Conservation (phyloP, 164 flowering plant genomes). For the Berberis thunbergii region DNA sequence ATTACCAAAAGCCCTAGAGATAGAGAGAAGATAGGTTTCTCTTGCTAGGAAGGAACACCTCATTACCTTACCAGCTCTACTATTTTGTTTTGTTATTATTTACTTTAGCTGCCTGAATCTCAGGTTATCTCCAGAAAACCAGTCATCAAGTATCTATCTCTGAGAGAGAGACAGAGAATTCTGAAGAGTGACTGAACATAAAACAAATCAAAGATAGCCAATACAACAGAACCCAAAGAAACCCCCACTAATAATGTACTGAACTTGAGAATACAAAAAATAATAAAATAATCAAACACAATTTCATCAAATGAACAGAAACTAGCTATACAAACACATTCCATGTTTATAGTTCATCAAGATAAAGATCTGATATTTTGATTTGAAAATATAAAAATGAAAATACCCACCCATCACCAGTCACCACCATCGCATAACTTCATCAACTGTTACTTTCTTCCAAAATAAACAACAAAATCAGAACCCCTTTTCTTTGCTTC, state of each 20-base stretch:
- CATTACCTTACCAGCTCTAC: neutral
- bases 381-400: no score
- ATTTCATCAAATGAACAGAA: neutral
- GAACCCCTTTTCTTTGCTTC: no score
- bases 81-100: no score
- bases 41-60: slow-evolving; percentile 5
- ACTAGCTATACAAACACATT: no score
- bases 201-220: slow-evolving; percentile 39
- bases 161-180: slow-evolving; percentile 23
- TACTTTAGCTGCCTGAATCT: slow-evolving; percentile 16
- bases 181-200: slow-evolving; percentile 23
- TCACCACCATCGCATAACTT: no score
- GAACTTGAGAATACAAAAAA: neutral
- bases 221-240: slow-evolving; percentile 33
- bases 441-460: no score
- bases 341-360: no score
- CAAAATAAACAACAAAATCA: no score
- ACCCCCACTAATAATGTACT: neutral
- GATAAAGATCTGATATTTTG: no score
- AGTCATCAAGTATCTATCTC: neutral
- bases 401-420: no score
- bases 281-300: neutral
- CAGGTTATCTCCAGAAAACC: slow-evolving; percentile 11
- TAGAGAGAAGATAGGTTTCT: slow-evolving; percentile 3
- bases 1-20: slow-evolving; percentile 21